phyloP scores from a whole-genome alignment of 1,139 yeast genomes.

The Hemisphaericaspora subhashii region DNA sequence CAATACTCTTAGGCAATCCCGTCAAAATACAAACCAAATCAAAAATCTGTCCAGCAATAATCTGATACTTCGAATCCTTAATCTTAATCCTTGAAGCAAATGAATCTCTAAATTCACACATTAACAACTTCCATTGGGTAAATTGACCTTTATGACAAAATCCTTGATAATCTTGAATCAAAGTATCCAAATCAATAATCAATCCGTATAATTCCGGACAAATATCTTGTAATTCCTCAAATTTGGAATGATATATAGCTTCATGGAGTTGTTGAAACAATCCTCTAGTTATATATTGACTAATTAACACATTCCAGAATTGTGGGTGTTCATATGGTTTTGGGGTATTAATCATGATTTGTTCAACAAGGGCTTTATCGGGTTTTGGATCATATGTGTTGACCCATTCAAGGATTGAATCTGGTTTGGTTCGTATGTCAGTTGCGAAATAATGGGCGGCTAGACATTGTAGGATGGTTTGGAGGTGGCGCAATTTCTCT shows the following conservation, averaged over 20 bases:
- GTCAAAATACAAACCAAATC: slow-evolving; percentile 47
- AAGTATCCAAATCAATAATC: slow-evolving; percentile 46
- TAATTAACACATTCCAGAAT: slow-evolving; percentile 64
- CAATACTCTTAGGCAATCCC: slow-evolving; percentile 56
- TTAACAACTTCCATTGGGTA: slow-evolving; percentile 49
- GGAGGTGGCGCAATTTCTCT: slow-evolving; percentile 19
- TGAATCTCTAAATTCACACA: slow-evolving; percentile 51
- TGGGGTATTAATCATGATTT: slow-evolving; percentile 42
- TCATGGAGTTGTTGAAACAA: slow-evolving; percentile 54
- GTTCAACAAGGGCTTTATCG: slow-evolving; percentile 45
- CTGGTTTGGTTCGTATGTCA: slow-evolving; percentile 44
- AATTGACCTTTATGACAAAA: slow-evolving; percentile 46
- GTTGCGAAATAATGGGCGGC: slow-evolving; percentile 52
- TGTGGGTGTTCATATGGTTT: slow-evolving; percentile 53
- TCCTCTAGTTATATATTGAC: slow-evolving; percentile 64
- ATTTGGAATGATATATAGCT: slow-evolving; percentile 44
- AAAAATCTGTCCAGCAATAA: slow-evolving; percentile 40
- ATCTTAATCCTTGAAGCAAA: slow-evolving; percentile 25
- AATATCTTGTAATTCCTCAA: slow-evolving; percentile 31
- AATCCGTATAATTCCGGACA: slow-evolving; percentile 36
- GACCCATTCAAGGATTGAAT: slow-evolving; percentile 56
- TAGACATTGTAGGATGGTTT: slow-evolving; percentile 57
- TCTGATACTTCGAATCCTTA: slow-evolving; percentile 18
- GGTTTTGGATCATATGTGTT: slow-evolving; percentile 68
- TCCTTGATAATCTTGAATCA: slow-evolving; percentile 42